Conservation (phyloP, 345 rosid species). For the Psidium friedrichsthalianum region DNA sequence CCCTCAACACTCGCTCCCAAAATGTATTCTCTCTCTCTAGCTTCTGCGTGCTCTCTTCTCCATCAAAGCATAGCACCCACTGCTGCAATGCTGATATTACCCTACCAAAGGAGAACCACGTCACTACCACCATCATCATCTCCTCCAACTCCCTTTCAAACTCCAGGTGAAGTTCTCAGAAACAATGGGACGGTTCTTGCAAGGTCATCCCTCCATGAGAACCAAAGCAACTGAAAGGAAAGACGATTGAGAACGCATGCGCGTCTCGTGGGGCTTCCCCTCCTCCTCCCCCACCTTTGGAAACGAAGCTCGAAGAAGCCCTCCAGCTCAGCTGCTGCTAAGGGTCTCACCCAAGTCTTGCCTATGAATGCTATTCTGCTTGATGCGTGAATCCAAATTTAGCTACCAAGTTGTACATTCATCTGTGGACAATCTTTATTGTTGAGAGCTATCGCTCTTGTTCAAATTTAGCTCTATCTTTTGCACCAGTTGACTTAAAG, state of each 20-base stretch:
- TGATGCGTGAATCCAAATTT: neutral
- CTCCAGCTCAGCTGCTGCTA: slow-evolving; percentile 29
- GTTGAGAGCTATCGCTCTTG: neutral
- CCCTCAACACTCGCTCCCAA: neutral
- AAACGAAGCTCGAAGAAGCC: slow-evolving; percentile 29
- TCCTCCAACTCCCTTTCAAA: neutral
- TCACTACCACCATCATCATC: neutral
- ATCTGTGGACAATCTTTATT: neutral
- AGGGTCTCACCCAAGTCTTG: neutral
- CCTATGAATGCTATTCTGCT: neutral
- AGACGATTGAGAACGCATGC: neutral
- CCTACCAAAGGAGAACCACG: neutral
- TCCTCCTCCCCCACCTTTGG: neutral
- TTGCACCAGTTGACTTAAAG: neutral
- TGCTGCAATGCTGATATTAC: slow-evolving; percentile 61
- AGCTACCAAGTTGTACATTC: neutral
- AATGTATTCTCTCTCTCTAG: neutral
- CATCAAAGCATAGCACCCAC: slow-evolving; percentile 39
- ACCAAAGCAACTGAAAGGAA: neutral
- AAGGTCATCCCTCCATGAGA: neutral
- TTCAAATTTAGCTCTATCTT: neutral
- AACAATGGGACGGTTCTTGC: neutral
- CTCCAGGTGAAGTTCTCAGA: neutral
- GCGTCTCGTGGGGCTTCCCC: neutral
- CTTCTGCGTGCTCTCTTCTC: neutral